Base-by-base conservation (phyloP, 1,284 basidiomycete species). In the Malassezia restricta region DNA sequence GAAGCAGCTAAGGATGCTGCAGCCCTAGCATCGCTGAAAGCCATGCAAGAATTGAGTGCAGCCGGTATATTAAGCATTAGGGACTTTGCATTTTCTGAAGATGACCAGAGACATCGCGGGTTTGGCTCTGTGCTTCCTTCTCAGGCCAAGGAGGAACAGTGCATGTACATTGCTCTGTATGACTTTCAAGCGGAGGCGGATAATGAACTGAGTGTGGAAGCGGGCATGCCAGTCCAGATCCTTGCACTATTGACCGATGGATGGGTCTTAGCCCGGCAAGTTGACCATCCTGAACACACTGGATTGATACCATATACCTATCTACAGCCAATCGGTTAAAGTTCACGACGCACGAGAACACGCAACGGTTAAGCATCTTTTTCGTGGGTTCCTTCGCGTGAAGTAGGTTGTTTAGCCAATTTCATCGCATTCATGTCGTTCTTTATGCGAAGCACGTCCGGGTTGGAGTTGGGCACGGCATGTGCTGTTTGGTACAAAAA, bases 261-360 rank as follows among this genome's bases (percentile, higher is more conserved):
- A 9, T 55, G 53, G 53, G 48, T 49, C 4, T 28, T 55, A 4
- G 53, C 48, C 12, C 43, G 40, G 33, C 27, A 30, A 11, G 30
- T 49, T 1, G 47, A 44, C 12, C 33, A 44, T 27, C 45, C 45
- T 8, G 24, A 37, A 8, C 37, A n/a, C 12, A 35, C 43, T 27
- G 53, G 53, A 7, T 41, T 55, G 8, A 47, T 55, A 1, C 53
- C 53, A n/a, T 31, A 46, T 32, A 49, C 53, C 33, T 55, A 55
- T 38, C 24, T 55, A 39, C 30, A 45, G 40, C 33, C 33, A 17
- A 31, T 47, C n/a, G 44, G 44, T 12, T 37, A 47, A 32, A n/a
- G 31, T 11, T 35, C 3, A 35, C 33, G 20, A 24, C 20, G 20
- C 20, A 24, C 2, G 20, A 24, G 20, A 24, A 24, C 20, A 24